Percentiles rank a stretch among this genome's conserved stretches.
phyloP scores from a whole-genome alignment of 75 land plant genomes.

The Pinus tabuliformis region DNA sequence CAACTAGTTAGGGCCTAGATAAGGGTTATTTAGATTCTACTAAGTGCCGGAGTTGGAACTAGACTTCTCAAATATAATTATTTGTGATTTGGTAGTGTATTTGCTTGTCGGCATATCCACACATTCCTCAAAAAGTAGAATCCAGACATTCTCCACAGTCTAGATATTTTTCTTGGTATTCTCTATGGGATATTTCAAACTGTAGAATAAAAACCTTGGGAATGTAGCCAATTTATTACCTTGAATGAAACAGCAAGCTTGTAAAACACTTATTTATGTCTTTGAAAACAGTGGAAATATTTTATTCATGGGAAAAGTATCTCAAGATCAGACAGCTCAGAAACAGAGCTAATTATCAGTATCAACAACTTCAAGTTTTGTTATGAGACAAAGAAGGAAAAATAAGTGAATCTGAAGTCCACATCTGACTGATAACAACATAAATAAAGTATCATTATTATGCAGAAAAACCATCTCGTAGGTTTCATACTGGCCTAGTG shows the following conservation, averaged over 20 bases:
- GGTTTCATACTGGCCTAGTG: background rate
- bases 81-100: background rate
- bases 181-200: background rate
- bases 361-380: no score
- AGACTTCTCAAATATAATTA: background rate
- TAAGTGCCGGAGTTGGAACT: no score
- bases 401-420: background rate
- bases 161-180: background rate
- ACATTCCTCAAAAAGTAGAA: background rate
- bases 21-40: no score
- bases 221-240: no score
- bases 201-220: background rate
- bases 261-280: background rate
- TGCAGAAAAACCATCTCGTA: background rate
- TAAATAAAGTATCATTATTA: background rate
- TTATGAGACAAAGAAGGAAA: background rate
- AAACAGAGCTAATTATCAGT: background rate
- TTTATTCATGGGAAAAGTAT: background rate
- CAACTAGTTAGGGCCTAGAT: no score
- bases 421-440: background rate
- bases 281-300: background rate
- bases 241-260: background rate
- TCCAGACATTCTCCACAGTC: background rate
- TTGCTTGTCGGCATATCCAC: background rate
- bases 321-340: background rate